Percentiles rank a stretch among this genome's conserved stretches.
These are phyloP conservation scores for Asterophora parasitica DNA, from an alignment of 768 basidiomycete genomes.

Conservation along the genomic window DNA sequence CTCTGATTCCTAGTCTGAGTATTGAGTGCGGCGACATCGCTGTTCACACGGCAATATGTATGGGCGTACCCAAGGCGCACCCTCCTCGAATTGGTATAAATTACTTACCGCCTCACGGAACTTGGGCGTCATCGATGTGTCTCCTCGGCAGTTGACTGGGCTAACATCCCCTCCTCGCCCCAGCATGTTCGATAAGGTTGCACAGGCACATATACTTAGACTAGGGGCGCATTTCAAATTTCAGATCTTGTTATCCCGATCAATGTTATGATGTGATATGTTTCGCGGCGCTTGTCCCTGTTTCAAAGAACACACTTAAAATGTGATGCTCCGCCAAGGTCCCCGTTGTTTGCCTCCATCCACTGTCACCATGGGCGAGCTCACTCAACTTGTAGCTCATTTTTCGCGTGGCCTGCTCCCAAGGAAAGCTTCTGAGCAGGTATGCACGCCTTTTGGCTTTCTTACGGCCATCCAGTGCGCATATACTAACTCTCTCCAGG, in stretches of 20 bases:
- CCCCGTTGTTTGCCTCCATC: background rate
- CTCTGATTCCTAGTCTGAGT: slow-evolving; percentile 61
- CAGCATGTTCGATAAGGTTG: background rate
- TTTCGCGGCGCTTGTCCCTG: slow-evolving; percentile 7
- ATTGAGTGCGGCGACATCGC: background rate
- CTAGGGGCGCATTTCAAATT: too few relatives aligned
- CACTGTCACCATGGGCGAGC: slow-evolving; percentile 40
- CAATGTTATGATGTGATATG: slow-evolving; percentile 1
- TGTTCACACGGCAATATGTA: background rate
- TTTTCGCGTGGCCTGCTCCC: slow-evolving; percentile 28
- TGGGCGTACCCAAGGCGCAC: too few relatives aligned
- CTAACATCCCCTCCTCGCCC: background rate
- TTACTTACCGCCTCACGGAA: too few relatives aligned
- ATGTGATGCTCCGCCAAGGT: background rate
- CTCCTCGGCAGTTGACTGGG: background rate
- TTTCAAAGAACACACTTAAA: slow-evolving; percentile 3
- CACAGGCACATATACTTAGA: background rate
- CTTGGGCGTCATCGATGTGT: background rate
- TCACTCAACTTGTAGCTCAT: slow-evolving; percentile 33
- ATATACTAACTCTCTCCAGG: slow-evolving; percentile 34
- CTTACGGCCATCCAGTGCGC: background rate
- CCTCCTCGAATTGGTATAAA: too few relatives aligned
- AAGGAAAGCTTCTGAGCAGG: slow-evolving; percentile 48
- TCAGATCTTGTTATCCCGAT: background rate
- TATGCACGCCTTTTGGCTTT: slow-evolving; percentile 24